Evolutionary conservation across 352 stramenopile species (phyloP), one percentile per base, ranked within the genome.

Genomic region (Phytophthora tubulina): DNA sequence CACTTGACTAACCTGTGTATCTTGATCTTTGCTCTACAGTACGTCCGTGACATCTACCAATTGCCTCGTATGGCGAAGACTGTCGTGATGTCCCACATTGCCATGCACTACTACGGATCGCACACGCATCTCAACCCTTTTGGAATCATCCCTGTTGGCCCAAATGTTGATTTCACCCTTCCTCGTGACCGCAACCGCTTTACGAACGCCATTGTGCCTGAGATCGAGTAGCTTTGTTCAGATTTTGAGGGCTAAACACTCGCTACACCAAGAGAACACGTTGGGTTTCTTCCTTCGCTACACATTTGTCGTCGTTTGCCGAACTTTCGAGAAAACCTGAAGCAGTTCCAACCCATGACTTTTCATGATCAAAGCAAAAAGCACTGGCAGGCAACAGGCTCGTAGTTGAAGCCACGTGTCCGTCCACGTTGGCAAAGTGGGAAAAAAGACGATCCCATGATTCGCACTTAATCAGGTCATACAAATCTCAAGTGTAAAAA

Each of bases 91-190:
- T 49, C 78, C 30, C 80, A 84, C 51, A 86, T 85, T 44, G 79
- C 77, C n/a, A 98, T 73, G 35, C 73, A 81, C 62, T 89, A 88
- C 69, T 89, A 87, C 36, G 73, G 63, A 44, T 87, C 79, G 13
- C 81, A 85, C 50, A 80, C 76, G 30, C 76, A 80, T 36, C 54
- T 86, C 58, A 86, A 89, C 55, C 30, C 77, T 41, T 82, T 80
- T 36, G 77, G 72, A 9, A 79, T 89, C 52, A 57, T 88, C 31
- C 70, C 76, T 0, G 48, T 58, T 0, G 79, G 79, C 8, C 67
- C 72, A 8, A 62, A 38, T 15, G 51, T 76, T 31, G 65, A 84
- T 44, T 81, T 80, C 30, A 53, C 58, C 6, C 46, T 41, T 41
- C 65, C 60, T 6, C 79, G 82, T 14, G 74, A 85, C 58, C 77